A percentile compares a stretch with the other conserved stretches of the same genome.
Conservation (phyloP, 2,329 filamentous ascomycete genomes). For the Monosporascus sp. region DNA sequence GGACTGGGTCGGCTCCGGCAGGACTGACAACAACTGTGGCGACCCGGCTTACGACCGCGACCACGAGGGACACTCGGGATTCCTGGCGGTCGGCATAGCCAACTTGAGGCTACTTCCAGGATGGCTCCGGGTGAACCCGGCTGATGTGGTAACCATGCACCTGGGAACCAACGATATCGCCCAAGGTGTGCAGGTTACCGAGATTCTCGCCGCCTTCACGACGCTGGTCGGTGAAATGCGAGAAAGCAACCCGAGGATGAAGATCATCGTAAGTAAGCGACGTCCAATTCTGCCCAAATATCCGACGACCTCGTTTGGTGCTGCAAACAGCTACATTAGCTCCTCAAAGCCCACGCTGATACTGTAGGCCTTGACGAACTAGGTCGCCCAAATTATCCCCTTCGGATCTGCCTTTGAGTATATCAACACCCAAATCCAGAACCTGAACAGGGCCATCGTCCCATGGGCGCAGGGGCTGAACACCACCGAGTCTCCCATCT, state of each 20-base stretch:
- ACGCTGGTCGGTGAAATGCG: slow-evolving; percentile 33
- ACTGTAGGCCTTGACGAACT: too few relatives aligned
- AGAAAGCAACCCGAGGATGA: slow-evolving; percentile 32
- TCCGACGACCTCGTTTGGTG: too few relatives aligned
- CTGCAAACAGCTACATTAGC: too few relatives aligned
- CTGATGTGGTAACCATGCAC: slow-evolving; percentile 41
- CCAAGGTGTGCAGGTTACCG: slow-evolving; percentile 28
- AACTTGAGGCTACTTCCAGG: slow-evolving; percentile 35
- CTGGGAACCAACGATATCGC: slow-evolving; percentile 39
- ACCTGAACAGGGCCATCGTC: too few relatives aligned
- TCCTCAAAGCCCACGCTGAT: too few relatives aligned
- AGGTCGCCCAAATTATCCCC: too few relatives aligned
- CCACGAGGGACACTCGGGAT: slow-evolving; percentile 39
- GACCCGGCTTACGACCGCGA: slow-evolving; percentile 35
- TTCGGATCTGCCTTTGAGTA: too few relatives aligned
- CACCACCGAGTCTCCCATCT: too few relatives aligned
- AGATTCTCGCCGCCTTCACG: slow-evolving; percentile 35
- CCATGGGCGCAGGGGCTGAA: too few relatives aligned
- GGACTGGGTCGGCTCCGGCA: slow-evolving; percentile 32
- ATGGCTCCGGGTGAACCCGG: slow-evolving; percentile 36
- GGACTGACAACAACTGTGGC: slow-evolving; percentile 27
- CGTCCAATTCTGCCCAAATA: too few relatives aligned
- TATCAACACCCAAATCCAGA: too few relatives aligned
- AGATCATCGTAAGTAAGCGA: slow-evolving; percentile 33
- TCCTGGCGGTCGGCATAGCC: slow-evolving; percentile 37